Evolutionary conservation across 208 protist species (phyloP), one percentile per base, ranked within the genome.

Genomic region (Acanthamoeba triangularis): DNA sequence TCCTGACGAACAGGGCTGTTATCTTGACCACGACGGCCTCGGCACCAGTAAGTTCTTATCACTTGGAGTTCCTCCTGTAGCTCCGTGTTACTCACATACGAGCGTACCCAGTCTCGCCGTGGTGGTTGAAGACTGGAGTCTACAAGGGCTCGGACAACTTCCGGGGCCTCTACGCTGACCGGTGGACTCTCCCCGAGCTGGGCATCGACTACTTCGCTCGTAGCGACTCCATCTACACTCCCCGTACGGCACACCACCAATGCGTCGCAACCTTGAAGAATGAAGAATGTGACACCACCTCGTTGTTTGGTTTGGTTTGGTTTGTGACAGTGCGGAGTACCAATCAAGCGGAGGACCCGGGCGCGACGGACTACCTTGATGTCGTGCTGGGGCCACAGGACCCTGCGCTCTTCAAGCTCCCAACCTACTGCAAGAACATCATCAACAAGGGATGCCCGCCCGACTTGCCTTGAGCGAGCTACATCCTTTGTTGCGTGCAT

Each of bases 301-400:
- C 1, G 5, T 63, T 14, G 56, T 28, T 28, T 67, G 61, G 6
- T 30, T 13, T 14, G 16, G 54, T 3, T 67, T 14, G 0, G 44
- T 84, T 84, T 49, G 74, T 2, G 1, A 41, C 93, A 56, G 74
- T 95, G 72, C 5, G 93, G 35, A 95, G 93, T 76, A 69, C 65
- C 74, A 95, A 95, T 35, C 93, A 95, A 44, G 93, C 74, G 3
- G 82, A 95, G 25, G 93, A 95, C n/a, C 93, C 93, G 33, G 93
- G 93, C 5, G 82, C 93, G 20, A 95, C 93, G 30, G 93, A 95
- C 74, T 95, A 91, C 33, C 35, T 95, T 0, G 93, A 95, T 41
- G 93, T 95, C 30, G 82, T 95, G 74, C 41, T 95, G 37, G 93
- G 93, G 10, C 93, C 93, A 20, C 93, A 95, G 59, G 74, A 95